Evolutionary conservation across 2,329 filamentous ascomycete species (phyloP).

Genomic region (Alternaria alternata): DNA sequence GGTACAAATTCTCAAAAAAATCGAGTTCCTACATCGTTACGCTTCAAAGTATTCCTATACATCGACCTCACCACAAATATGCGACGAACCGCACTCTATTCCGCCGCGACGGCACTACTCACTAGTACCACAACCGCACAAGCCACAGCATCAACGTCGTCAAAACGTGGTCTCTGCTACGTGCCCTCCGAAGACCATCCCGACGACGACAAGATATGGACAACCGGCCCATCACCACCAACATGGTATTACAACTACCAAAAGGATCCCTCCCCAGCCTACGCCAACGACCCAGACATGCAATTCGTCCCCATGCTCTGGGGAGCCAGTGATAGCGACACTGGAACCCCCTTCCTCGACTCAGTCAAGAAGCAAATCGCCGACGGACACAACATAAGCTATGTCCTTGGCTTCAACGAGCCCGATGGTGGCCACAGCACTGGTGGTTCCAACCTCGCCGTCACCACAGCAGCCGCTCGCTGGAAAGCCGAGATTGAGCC

Average conservation of each 20-base stretch:
- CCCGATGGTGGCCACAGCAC: constrained; percentile 66
- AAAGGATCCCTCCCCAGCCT: constrained; percentile 63
- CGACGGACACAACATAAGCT: constrained; percentile 65
- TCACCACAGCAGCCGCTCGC: constrained; percentile 67
- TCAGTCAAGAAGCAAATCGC: constrained; percentile 65
- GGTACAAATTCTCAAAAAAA: not conserved
- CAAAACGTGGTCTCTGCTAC: constrained; percentile 78
- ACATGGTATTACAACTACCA: constrained; percentile 90
- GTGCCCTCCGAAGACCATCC: constrained; percentile 65
- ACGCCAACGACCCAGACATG: constrained; percentile 56
- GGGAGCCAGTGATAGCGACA: constrained; percentile 60
- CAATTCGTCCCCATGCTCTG: constrained; percentile 86
- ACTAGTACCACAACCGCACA: constrained; percentile 22
- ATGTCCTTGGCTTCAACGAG: constrained; percentile 82
- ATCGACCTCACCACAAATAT: constrained; percentile 6
- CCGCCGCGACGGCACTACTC: constrained; percentile 10
- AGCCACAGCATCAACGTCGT: constrained; percentile 53
- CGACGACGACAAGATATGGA: constrained; percentile 73
- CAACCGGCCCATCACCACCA: constrained; percentile 62
- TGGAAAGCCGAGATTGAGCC: constrained; percentile 79
- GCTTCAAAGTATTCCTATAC: not conserved
- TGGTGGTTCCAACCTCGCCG: constrained; percentile 70
- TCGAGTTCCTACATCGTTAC: not conserved
- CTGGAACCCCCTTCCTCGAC: constrained; percentile 67
- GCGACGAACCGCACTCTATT: constrained; percentile 7